phyloP scores from a whole-genome alignment of 2,329 filamentous ascomycete genomes.

The Thelonectria olida region DNA sequence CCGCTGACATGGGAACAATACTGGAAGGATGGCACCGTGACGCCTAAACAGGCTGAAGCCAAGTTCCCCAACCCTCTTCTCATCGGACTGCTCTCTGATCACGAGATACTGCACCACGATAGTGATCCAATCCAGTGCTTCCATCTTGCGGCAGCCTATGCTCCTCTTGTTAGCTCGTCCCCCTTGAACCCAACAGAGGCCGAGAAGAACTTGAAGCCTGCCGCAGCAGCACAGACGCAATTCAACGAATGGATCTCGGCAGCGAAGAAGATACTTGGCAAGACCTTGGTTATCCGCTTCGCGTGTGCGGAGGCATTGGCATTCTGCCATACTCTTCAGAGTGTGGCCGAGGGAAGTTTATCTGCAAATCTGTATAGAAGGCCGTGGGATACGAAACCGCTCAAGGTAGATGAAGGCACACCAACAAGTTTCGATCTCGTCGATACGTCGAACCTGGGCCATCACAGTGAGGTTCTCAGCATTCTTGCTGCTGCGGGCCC shows the following conservation, averaged over 20 bases:
- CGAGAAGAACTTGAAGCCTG: slow-evolving; percentile 33
- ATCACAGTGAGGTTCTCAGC: slow-evolving; percentile 51
- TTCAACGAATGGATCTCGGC: slow-evolving; percentile 57
- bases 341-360: slow-evolving; percentile 41
- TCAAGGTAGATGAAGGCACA: slow-evolving; percentile 53
- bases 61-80: slow-evolving; percentile 57
- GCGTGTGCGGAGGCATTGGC: slow-evolving; percentile 58
- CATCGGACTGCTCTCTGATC: slow-evolving; percentile 44
- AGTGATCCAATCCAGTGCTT: slow-evolving; percentile 64
- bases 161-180: slow-evolving; percentile 48
- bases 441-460: slow-evolving; percentile 59
- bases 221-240: slow-evolving; percentile 51
- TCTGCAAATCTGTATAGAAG: slow-evolving; percentile 54
- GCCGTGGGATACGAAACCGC: slow-evolving; percentile 48
- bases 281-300: slow-evolving; percentile 54
- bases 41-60: slow-evolving; percentile 22
- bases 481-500: slow-evolving; percentile 54
- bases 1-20: slow-evolving; percentile 40
- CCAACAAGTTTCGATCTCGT: slow-evolving; percentile 63
- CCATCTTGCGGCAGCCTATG: slow-evolving; percentile 62
- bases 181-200: slow-evolving; percentile 44
- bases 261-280: slow-evolving; percentile 44
- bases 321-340: slow-evolving; percentile 62
- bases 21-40: slow-evolving; percentile 48
- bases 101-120: slow-evolving; percentile 55